These are phyloP conservation scores for Saposhnikovia divaricata DNA, from an alignment of 129 eudicot genomes.

Conservation along the genomic window DNA sequence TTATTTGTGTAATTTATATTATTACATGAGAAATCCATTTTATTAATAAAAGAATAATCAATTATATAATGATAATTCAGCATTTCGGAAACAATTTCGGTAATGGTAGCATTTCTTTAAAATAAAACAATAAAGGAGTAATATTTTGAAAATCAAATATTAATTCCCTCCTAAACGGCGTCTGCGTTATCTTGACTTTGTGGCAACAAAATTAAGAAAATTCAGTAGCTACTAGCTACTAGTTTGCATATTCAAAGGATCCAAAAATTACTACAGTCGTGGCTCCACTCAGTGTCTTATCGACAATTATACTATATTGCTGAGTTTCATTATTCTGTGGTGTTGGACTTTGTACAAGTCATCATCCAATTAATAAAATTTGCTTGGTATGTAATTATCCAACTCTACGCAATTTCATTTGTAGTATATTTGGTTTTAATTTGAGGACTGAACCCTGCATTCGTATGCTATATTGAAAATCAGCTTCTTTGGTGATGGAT, in stretches of 20 bases:
- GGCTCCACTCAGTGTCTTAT: neutral
- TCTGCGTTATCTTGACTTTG: neutral
- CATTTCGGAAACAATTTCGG: too few relatives aligned
- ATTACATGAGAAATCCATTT: too few relatives aligned
- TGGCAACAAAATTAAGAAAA: neutral
- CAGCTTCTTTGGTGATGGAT: too few relatives aligned
- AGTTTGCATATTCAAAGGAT: neutral
- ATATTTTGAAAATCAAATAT: neutral
- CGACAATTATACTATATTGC: neutral
- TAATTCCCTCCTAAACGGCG: neutral
- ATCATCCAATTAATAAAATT: neutral
- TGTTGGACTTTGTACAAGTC: constrained; percentile 1
- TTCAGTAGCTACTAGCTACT: neutral
- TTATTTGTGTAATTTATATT: too few relatives aligned
- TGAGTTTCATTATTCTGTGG: constrained; percentile 2
- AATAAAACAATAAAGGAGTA: too few relatives aligned
- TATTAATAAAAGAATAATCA: too few relatives aligned
- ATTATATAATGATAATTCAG: too few relatives aligned
- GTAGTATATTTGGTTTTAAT: too few relatives aligned
- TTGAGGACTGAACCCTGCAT: too few relatives aligned
- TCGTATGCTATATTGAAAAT: too few relatives aligned
- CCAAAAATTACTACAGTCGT: neutral
- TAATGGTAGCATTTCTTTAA: too few relatives aligned
- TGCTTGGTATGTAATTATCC: neutral
- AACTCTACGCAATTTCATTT: neutral